A percentile compares a stretch with the other conserved stretches of the same genome.
These are phyloP conservation scores for Paramyrothecium roridum DNA, from an alignment of 2,329 filamentous ascomycete species.

Conservation along the genomic window DNA sequence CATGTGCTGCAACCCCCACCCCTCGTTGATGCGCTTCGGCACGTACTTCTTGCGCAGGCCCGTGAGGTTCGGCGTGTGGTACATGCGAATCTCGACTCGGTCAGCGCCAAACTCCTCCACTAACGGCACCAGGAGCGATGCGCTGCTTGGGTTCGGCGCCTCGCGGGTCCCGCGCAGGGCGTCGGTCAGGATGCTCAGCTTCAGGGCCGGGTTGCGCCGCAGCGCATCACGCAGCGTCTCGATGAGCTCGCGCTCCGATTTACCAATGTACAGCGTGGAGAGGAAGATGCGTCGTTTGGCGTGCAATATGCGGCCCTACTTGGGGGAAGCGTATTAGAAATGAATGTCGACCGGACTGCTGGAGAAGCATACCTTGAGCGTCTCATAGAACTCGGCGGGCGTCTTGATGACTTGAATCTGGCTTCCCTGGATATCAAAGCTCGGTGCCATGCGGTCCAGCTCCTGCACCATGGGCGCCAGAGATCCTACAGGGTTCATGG, in stretches of 20 bases:
- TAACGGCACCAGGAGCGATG: slow-evolving; percentile 82
- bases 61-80: slow-evolving; percentile 93
- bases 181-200: slow-evolving; percentile 87
- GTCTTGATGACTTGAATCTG: slow-evolving; percentile 76
- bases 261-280: slow-evolving; percentile 96
- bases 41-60: slow-evolving; percentile 80
- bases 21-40: slow-evolving; percentile 90
- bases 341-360: neutral
- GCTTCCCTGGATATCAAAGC: slow-evolving; percentile 79
- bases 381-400: slow-evolving; percentile 87
- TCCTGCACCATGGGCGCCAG: slow-evolving; percentile 61
- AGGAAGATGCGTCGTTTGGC: slow-evolving; percentile 82
- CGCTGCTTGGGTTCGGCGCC: slow-evolving; percentile 79
- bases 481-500: slow-evolving; percentile 27
- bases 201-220: slow-evolving; percentile 68
- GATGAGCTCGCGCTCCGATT: slow-evolving; percentile 86
- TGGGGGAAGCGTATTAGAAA: neutral
- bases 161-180: slow-evolving; percentile 88
- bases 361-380: slow-evolving; percentile 68
- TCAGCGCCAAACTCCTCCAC: slow-evolving; percentile 78
- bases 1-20: slow-evolving; percentile 98
- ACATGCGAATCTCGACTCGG: slow-evolving; percentile 92
- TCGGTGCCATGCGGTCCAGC: slow-evolving; percentile 85
- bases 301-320: slow-evolving; percentile 72
- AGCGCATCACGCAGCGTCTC: slow-evolving; percentile 74